These are phyloP conservation scores for Periconia macrospinosa DNA, from an alignment of 2,329 filamentous ascomycete species.

Conservation along the genomic window DNA sequence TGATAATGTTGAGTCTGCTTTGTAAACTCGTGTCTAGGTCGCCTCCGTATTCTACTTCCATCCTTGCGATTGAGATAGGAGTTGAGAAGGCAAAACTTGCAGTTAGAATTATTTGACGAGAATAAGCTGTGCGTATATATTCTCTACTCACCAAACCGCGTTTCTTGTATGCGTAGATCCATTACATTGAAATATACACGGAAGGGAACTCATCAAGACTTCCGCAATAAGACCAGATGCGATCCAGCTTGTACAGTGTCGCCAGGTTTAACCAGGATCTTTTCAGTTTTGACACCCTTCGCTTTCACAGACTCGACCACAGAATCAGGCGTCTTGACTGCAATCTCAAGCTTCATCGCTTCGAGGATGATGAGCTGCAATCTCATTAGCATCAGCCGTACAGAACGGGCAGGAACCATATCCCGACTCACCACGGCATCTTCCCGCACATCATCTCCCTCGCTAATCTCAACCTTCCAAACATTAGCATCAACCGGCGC, in stretches of 20 bases:
- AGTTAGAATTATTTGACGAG: too few relatives aligned
- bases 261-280: constrained; percentile 46
- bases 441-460: constrained; percentile 39
- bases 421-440: constrained; percentile 30
- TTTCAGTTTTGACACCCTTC: constrained; percentile 39
- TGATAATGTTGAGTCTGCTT: too few relatives aligned
- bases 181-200: too few relatives aligned
- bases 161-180: too few relatives aligned
- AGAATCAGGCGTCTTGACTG: constrained; percentile 44
- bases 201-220: not conserved
- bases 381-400: constrained; percentile 11
- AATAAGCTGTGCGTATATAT: too few relatives aligned
- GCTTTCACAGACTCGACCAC: constrained; percentile 12
- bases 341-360: constrained; percentile 52
- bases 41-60: too few relatives aligned
- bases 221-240: constrained; percentile 31
- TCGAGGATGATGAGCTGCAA: constrained; percentile 46
- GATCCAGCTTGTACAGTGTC: constrained; percentile 44
- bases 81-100: too few relatives aligned
- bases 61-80: too few relatives aligned
- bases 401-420: not conserved
- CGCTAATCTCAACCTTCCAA: constrained; percentile 48
- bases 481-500: constrained; percentile 51
- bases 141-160: too few relatives aligned
- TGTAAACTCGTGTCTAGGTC: too few relatives aligned